These are phyloP conservation scores for sunflower (Helianthus annuus) DNA, from an alignment of 129 eudicot genomes.

Conservation along the genomic window DNA sequence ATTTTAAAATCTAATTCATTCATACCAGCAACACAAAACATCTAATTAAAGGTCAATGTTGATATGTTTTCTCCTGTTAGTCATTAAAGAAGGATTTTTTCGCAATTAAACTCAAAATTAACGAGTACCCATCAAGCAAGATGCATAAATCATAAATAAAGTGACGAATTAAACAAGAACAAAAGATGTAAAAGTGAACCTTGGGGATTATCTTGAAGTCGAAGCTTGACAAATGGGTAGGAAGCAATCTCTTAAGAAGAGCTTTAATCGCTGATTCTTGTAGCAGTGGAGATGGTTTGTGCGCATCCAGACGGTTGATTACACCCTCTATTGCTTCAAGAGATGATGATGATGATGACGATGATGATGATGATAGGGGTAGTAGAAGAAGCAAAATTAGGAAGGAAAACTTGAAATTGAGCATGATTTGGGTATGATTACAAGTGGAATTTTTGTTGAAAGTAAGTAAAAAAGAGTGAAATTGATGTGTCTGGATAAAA, in stretches of 20 bases:
- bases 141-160: conserved; percentile 1
- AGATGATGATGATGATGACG: conserved; percentile 48
- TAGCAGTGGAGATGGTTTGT: conserved; percentile 46
- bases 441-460: neutral
- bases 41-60: neutral
- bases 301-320: conserved; percentile 50
- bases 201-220: conserved; percentile 61
- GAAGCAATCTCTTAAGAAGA: conserved; percentile 81
- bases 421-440: conserved; percentile 34
- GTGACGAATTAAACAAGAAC: conserved; percentile 3
- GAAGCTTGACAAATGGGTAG: conserved; percentile 71
- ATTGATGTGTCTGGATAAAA: conserved; percentile 15
- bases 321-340: conserved; percentile 52
- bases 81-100: conserved; percentile 12
- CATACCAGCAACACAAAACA: conserved; percentile 12
- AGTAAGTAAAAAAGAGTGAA: conserved; percentile 8
- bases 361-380: conserved; percentile 43
- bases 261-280: conserved; percentile 85
- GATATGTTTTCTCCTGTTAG: neutral
- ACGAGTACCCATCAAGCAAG: conserved; percentile 19
- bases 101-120: neutral
- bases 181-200: conserved; percentile 39
- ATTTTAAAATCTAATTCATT: neutral
- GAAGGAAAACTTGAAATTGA: conserved; percentile 23
- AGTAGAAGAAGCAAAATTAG: conserved; percentile 36